Conservation (phyloP, 2,329 filamentous ascomycete species). For the Fonsecaea multimorphosa region DNA sequence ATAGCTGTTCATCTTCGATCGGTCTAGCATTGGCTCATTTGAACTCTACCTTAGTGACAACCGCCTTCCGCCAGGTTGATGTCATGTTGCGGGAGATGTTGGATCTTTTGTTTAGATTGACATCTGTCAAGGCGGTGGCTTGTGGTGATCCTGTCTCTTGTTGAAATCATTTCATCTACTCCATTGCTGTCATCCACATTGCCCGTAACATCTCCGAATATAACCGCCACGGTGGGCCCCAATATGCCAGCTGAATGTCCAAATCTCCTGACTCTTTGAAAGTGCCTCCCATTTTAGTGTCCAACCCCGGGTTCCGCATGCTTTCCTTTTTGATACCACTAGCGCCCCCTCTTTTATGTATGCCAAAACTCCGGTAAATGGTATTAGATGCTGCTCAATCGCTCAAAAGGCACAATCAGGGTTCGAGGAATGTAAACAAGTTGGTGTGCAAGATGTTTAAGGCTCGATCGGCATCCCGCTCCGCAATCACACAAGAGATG, state of each 20-base stretch:
- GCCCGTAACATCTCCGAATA: background rate
- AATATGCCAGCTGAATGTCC: background rate
- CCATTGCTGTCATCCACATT: constrained; percentile 8
- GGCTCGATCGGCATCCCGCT: constrained; percentile 85
- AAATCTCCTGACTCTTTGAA: background rate
- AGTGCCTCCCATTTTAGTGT: constrained; percentile 4
- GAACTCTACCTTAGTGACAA: background rate
- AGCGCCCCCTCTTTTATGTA: constrained; percentile 12
- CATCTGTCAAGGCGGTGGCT: constrained; percentile 12
- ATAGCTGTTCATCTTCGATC: background rate
- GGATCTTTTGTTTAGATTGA: constrained; percentile 17
- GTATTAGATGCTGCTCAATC: constrained; percentile 24
- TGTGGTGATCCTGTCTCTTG: background rate
- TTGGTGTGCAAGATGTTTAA: constrained; percentile 97
- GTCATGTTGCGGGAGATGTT: constrained; percentile 18
- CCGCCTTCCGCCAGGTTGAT: background rate
- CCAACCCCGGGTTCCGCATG: constrained; percentile 1
- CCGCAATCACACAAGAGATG: constrained; percentile 96
- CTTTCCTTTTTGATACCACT: constrained; percentile 7
- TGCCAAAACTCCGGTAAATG: constrained; percentile 26
- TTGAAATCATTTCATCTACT: constrained; percentile 16
- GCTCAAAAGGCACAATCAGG: constrained; percentile 35
- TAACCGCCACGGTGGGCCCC: background rate
- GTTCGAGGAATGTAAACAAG: constrained; percentile 94
- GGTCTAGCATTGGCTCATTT: background rate